Evolutionary conservation across 1,139 yeast species (phyloP), one percentile per base, ranked within the genome.

Genomic region (Eremothecium gossypii): DNA sequence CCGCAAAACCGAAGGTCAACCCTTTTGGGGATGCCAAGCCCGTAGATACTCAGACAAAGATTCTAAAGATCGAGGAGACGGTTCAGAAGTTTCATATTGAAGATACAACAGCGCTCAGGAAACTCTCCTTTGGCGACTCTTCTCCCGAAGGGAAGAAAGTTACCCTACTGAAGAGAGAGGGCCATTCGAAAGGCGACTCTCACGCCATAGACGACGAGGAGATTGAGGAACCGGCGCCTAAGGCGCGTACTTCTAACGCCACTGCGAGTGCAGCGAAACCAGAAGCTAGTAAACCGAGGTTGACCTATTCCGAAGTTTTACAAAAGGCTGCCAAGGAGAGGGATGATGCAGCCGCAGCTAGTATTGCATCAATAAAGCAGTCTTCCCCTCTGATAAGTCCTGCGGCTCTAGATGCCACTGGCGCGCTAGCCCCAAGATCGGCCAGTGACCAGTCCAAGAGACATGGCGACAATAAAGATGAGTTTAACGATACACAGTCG

Each of bases 31-130:
- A 64, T 27, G 79, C 78, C 0, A 74, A 69, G 51, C 79, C 79
- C 0, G 76, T 74, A 4, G 79, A 74, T 50, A 68, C 72, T 1
- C 58, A 70, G 23, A 60, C 74, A 2, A 71, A 67, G 47, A 71
- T 70, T 43, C 48, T 66, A 35, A 76, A 73, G 43, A 57, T 74
- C 12, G 78, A 74, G 41, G 66, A 68, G 41, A 62, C 72, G 51
- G 61, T 80, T 46, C 64, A 70, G 7, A 65, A 68, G 40, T 61
- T 78, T 36, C 66, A 65, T 27, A 64, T 72, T 12, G 61, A 60
- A 37, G 79, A 79, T 52, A 71, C 73, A 33, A 78, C 83, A 0
- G 79, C 84, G 0, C 69, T 74, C 40, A 72, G 71, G 53, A 76
- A 54, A 40, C 46, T 54, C 17, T 54, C 60, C 8, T 45, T 46